Percentiles rank a stretch among this genome's conserved stretches.
Evolutionary conservation across 208 protist genomes (phyloP).

Genomic region (Acanthamoeba culbertsoni): DNA sequence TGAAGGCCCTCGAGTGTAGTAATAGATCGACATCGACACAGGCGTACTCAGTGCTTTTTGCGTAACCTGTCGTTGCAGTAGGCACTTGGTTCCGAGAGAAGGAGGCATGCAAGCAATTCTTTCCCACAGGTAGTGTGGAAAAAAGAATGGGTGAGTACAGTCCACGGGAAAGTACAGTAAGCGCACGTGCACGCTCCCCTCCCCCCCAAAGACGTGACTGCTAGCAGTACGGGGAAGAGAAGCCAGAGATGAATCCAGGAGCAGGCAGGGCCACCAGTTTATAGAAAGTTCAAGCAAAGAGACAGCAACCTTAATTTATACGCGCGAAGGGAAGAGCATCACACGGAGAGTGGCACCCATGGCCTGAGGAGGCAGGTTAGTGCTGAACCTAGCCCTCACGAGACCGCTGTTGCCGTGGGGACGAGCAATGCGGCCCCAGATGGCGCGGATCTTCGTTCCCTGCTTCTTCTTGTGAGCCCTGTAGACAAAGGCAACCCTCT

Average conservation of each 20-base stretch:
- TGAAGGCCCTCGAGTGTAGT: too few relatives aligned
- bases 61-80: too few relatives aligned
- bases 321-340: slow-evolving; percentile 97
- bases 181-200: too few relatives aligned
- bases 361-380: slow-evolving; percentile 93
- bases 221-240: neutral
- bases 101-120: too few relatives aligned
- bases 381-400: slow-evolving; percentile 97
- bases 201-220: too few relatives aligned
- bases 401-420: slow-evolving; percentile 97
- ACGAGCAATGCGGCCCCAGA: slow-evolving; percentile 97
- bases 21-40: too few relatives aligned
- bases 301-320: slow-evolving; percentile 87
- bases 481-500: slow-evolving; percentile 95
- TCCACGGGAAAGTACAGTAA: too few relatives aligned
- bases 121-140: too few relatives aligned
- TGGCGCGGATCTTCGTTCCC: slow-evolving; percentile 85
- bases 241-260: neutral
- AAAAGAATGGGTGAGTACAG: too few relatives aligned
- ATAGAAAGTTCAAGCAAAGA: slow-evolving; percentile 4
- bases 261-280: neutral
- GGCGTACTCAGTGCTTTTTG: too few relatives aligned
- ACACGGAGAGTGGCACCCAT: slow-evolving; percentile 96
- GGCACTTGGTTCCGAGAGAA: too few relatives aligned
- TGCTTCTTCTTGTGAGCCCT: slow-evolving; percentile 90